phyloP scores from a whole-genome alignment of 2,329 filamentous ascomycete genomes.

The Beauveria sp. region DNA sequence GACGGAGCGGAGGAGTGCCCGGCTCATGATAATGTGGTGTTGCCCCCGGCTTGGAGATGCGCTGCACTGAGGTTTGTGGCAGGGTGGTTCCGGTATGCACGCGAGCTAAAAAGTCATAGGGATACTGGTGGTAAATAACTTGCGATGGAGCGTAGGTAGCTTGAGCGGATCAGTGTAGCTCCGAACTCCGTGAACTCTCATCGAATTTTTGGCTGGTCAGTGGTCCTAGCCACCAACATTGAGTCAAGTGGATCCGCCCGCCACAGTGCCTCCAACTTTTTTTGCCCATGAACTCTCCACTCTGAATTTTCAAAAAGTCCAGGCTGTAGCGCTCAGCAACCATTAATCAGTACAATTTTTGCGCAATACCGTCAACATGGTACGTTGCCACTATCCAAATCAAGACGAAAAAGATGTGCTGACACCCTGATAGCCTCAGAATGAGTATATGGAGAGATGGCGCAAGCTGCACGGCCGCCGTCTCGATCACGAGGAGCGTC shows the following conservation, averaged over 20 bases:
- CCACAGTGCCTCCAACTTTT: slow-evolving; percentile 19
- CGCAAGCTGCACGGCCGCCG: slow-evolving; percentile 42
- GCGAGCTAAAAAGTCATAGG: slow-evolving; percentile 11
- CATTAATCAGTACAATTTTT: slow-evolving; percentile 14
- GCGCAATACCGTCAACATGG: slow-evolving; percentile 26
- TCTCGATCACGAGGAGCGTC: slow-evolving; percentile 78
- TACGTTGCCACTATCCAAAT: slow-evolving; percentile 14
- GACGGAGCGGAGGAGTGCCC: slow-evolving; percentile 55
- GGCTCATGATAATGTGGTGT: slow-evolving; percentile 35
- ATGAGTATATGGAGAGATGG: slow-evolving; percentile 64
- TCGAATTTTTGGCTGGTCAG: slow-evolving; percentile 9
- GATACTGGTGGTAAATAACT: not conserved
- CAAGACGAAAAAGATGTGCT: not conserved
- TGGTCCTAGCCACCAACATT: slow-evolving; percentile 11
- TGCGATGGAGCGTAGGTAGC: slow-evolving; percentile 4
- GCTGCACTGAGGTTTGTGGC: slow-evolving; percentile 9
- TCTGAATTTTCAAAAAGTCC: slow-evolving; percentile 18
- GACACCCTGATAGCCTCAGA: slow-evolving; percentile 56
- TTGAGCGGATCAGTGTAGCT: slow-evolving; percentile 26
- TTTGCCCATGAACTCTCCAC: slow-evolving; percentile 3
- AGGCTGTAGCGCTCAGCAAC: slow-evolving; percentile 11
- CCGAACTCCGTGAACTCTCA: slow-evolving; percentile 22
- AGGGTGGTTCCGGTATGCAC: slow-evolving; percentile 14
- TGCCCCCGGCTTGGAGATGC: slow-evolving; percentile 18
- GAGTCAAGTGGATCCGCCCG: not conserved